These are phyloP conservation scores for Hippophae gyantsensis DNA, from an alignment of 306 rosid genomes.

Conservation along the genomic window DNA sequence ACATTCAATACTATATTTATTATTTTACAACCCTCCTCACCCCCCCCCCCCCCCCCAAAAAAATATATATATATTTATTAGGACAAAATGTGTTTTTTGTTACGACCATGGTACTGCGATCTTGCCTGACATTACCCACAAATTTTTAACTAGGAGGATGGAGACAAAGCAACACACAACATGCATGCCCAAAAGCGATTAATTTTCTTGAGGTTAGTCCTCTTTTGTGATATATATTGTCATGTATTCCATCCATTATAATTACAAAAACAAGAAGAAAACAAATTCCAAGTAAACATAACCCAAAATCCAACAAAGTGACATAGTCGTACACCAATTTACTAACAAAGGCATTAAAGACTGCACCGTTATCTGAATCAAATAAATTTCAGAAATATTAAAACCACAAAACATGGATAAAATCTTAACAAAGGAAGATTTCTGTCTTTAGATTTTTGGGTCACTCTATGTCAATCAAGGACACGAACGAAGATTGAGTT, in stretches of 20 bases:
- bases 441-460: too few relatives aligned
- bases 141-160: neutral
- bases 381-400: neutral
- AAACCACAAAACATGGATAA: too few relatives aligned
- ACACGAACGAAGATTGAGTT: too few relatives aligned
- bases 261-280: neutral
- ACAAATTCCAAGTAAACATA: neutral
- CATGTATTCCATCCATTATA: neutral
- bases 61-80: too few relatives aligned
- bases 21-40: too few relatives aligned
- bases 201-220: neutral
- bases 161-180: neutral
- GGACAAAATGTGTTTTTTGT: too few relatives aligned
- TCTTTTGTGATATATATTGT: too few relatives aligned
- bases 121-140: neutral
- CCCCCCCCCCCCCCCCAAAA: too few relatives aligned
- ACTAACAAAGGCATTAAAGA: neutral
- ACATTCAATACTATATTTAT: too few relatives aligned
- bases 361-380: neutral
- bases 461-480: too few relatives aligned
- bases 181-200: neutral
- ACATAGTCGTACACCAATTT: neutral
- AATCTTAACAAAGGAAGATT: too few relatives aligned
- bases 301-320: neutral
- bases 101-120: too few relatives aligned